Conservation (phyloP, 805 yeast genomes). For the Ogataea dorogensis region DNA sequence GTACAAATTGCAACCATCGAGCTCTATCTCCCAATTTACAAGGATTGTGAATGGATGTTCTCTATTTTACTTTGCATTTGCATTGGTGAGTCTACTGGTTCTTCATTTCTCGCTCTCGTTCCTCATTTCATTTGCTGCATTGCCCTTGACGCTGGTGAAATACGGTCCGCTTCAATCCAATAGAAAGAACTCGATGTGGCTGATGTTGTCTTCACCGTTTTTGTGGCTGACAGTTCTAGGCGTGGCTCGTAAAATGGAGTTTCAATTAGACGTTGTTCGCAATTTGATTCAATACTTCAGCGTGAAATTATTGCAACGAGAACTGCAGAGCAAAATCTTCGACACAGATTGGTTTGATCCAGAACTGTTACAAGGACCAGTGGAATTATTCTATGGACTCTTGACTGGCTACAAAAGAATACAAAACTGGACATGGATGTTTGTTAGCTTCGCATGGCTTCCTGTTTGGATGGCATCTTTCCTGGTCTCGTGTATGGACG, state of each 20-base stretch:
- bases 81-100: conserved; percentile 70
- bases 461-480: conserved; percentile 66
- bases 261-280: conserved; percentile 30
- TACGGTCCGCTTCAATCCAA: conserved; percentile 28
- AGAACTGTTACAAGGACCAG: conserved; percentile 32
- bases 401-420: conserved; percentile 63
- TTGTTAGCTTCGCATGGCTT: conserved; percentile 71
- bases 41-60: conserved; percentile 28
- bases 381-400: conserved; percentile 48
- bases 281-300: conserved; percentile 33
- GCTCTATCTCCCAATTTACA: conserved; percentile 20
- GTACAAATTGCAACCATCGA: conserved; percentile 4
- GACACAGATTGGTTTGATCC: conserved; percentile 14
- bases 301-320: conserved; percentile 17
- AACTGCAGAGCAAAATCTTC: conserved; percentile 19
- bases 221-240: conserved; percentile 30
- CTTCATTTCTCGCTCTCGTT: conserved; percentile 83
- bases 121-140: conserved; percentile 61
- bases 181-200: conserved; percentile 24
- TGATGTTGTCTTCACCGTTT: conserved; percentile 34
- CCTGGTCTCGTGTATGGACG: conserved; percentile 27
- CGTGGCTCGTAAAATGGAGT: conserved; percentile 19
- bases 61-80: conserved; percentile 62
- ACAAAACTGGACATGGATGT: conserved; percentile 85
- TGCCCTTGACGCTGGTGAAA: conserved; percentile 70